phyloP scores from a whole-genome alignment of 2,329 filamentous ascomycete species.

The Stagonosporopsis tanaceti region DNA sequence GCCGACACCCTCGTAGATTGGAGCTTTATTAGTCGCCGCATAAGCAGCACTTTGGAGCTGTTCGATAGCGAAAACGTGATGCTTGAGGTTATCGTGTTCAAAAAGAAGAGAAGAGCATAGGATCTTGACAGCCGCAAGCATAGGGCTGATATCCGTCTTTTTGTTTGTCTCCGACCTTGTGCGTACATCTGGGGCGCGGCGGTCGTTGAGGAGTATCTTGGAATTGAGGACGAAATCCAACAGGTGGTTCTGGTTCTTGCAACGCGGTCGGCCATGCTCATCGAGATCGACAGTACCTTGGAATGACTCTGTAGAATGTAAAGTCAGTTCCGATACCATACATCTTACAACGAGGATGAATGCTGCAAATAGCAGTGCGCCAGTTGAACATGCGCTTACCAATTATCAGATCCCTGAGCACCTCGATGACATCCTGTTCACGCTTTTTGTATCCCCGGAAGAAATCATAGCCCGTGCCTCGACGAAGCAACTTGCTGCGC shows the following conservation, averaged over 20 bases:
- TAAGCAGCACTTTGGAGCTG: conserved; percentile 58
- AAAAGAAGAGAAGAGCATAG: conserved; percentile 46
- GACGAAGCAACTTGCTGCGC: conserved; percentile 33
- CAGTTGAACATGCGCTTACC: conserved; percentile 40
- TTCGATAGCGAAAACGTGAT: conserved; percentile 50
- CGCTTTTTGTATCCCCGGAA: conserved; percentile 24
- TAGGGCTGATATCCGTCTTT: conserved; percentile 15
- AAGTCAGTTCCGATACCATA: not conserved
- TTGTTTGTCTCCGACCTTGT: conserved; percentile 5
- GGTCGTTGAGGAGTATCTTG: conserved; percentile 36
- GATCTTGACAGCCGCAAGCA: conserved; percentile 43
- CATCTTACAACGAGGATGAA: no score
- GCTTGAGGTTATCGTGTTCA: conserved; percentile 19
- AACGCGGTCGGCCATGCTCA: conserved; percentile 34
- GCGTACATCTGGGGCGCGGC: conserved; percentile 25
- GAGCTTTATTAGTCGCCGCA: conserved; percentile 37
- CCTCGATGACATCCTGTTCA: conserved; percentile 48
- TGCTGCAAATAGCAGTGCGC: not conserved
- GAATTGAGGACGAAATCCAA: conserved; percentile 42
- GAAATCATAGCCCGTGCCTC: conserved; percentile 29
- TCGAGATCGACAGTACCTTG: conserved; percentile 26
- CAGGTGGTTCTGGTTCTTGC: conserved; percentile 47
- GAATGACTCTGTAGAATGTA: conserved; percentile 41
- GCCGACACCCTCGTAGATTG: conserved; percentile 53
- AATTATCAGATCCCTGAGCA: conserved; percentile 54